Evolutionary conservation across 2,329 filamentous ascomycete species (phyloP), one percentile per base, ranked within the genome.

Genomic region (Xylariaceae sp.): DNA sequence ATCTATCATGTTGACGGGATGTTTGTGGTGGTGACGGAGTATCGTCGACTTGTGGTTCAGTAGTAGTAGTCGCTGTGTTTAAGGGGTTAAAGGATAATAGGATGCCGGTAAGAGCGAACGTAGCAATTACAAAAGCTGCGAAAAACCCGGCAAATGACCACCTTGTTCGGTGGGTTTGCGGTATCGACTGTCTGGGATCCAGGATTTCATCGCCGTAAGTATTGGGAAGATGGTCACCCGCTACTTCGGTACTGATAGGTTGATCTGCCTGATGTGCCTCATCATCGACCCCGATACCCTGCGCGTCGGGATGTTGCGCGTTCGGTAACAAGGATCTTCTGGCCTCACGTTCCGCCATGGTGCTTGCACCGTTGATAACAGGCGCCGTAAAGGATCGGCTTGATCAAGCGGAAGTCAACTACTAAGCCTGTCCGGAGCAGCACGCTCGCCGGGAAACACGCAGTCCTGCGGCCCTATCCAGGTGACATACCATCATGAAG

Each of bases 1-100:
- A 86, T 47, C 84, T 79, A 0, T 62, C 53, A 22, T 63, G 56
- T 9, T 60, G 51, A 18, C 53, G 60, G 21, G 50, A 55, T 19
- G 59, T 34, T 10, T 49, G 41, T n/a, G 43, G 21, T 13, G 51
- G 13, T 9, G 47, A 5, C 18, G 18, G 34, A 34, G 53, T 26
- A 15, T 21, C 45, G 26, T 44, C 37, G 13, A 5, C 32, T 26
- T 46, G 36, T 5, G 53, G 43, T 39, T 53, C 32, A 46, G 16
- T 5, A 19, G 12, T 21, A n/a, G n/a, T 34, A n/a, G 9, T 34
- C 3, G 32, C 32, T 42, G 36, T 30, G 15, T 37, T 51, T 13
- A 16, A 10, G 26, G 54, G 50, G 29, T 40, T 41, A 15, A 62
- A 32, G 34, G 60, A 62, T 37, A 60, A 22, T 2, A 62, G 42